phyloP scores from a whole-genome alignment of 176 grass and related monocot genomes.

The Hyparrhenia diplandra region DNA sequence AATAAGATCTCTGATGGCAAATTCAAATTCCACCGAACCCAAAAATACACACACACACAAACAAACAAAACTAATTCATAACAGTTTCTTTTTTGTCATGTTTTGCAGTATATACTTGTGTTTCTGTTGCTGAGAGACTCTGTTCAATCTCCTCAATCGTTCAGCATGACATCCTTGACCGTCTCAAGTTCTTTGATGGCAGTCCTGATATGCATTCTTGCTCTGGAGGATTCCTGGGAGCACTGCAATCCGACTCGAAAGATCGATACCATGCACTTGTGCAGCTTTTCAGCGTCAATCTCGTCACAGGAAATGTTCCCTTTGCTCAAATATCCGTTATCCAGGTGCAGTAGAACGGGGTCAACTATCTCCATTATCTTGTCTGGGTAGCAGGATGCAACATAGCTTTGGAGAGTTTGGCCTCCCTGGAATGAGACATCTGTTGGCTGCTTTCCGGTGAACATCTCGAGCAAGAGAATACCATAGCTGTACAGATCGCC shows the following conservation, averaged over 20 bases:
- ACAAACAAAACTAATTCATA: not conserved
- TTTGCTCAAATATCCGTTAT: not conserved
- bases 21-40: not conserved
- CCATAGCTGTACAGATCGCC: slow-evolving; percentile 43
- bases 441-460: slow-evolving; percentile 36
- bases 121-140: not conserved
- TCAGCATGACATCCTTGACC: not conserved
- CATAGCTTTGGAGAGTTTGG: slow-evolving; percentile 3
- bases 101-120: not conserved
- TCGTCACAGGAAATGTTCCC: not conserved
- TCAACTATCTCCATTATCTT: slow-evolving; percentile 8
- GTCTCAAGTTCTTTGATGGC: not conserved
- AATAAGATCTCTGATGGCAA: not conserved
- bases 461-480: slow-evolving; percentile 45
- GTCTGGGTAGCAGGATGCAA: not conserved
- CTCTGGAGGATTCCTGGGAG: slow-evolving; percentile 8
- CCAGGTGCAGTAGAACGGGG: not conserved
- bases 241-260: slow-evolving; percentile 18
- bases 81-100: not conserved
- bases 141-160: not conserved
- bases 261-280: not conserved
- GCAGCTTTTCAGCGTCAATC: not conserved
- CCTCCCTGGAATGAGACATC: slow-evolving; percentile 23
- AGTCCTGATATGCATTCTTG: slow-evolving; percentile 7
- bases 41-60: rapidly evolving